Conservation (phyloP, 108 stramenopile species). For the Skeletonema costatum region DNA sequence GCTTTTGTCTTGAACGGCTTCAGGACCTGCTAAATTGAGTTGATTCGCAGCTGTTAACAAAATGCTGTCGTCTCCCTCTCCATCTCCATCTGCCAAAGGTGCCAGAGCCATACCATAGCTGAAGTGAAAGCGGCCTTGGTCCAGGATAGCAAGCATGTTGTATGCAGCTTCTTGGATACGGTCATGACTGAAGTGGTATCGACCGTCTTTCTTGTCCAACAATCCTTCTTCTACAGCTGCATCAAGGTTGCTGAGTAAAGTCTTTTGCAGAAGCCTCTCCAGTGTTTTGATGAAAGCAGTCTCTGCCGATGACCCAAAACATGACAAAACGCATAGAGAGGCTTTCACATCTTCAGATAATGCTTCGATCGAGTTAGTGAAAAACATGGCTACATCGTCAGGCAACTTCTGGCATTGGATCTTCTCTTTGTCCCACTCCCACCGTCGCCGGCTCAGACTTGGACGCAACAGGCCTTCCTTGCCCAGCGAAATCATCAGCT, state of each 20-base stretch:
- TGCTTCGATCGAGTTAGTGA: not conserved
- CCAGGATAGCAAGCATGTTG: not conserved
- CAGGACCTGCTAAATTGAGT: slow-evolving; percentile 22
- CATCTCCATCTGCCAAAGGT: not conserved
- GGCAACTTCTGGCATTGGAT: slow-evolving; percentile 9
- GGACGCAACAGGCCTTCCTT: slow-evolving; percentile 7
- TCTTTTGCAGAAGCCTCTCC: not conserved
- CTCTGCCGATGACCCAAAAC: slow-evolving; percentile 9
- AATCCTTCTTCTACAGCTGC: slow-evolving; percentile 9
- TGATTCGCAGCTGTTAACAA: slow-evolving; percentile 22
- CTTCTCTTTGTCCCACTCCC: slow-evolving; percentile 24
- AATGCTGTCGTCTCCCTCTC: slow-evolving; percentile 4
- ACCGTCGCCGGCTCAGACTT: not conserved
- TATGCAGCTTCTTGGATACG: not conserved
- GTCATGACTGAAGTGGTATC: not conserved
- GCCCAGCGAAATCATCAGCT: slow-evolving; percentile 3
- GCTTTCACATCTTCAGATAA: not conserved
- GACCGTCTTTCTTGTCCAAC: not conserved
- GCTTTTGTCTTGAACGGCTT: not conserved
- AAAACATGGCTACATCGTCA: slow-evolving; percentile 6
- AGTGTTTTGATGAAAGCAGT: not conserved
- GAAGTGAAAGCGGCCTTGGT: not conserved
- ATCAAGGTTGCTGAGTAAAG: not conserved
- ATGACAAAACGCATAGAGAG: not conserved
- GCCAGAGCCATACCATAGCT: slow-evolving; percentile 2